Percentiles rank a stretch among this genome's conserved stretches.
Evolutionary conservation across 2,329 filamentous ascomycete genomes (phyloP).

Genomic region (Cytospora schulzeri): DNA sequence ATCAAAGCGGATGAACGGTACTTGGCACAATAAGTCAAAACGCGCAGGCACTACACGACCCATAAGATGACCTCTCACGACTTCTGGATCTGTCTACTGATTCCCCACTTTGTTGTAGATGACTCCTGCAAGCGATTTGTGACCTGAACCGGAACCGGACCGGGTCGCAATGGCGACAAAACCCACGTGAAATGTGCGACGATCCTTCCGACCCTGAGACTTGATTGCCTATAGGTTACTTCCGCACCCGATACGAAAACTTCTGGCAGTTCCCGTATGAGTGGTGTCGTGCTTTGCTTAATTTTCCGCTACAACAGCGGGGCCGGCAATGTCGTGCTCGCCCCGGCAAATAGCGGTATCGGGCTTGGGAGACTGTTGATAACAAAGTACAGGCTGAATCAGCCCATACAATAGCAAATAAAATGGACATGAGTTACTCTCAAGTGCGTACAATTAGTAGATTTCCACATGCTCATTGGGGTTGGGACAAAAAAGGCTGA

Average conservation of each 20-base stretch:
- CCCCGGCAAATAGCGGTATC: neutral
- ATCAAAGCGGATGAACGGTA: neutral
- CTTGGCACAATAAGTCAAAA: neutral
- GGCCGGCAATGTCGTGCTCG: neutral
- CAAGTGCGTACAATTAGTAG: neutral
- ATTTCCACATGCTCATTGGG: neutral
- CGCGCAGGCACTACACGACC: neutral
- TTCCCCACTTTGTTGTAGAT: neutral
- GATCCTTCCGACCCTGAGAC: neutral
- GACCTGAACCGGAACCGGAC: neutral
- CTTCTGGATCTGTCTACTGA: neutral
- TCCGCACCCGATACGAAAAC: neutral
- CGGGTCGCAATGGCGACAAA: neutral
- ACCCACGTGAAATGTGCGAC: neutral
- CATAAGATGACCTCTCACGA: neutral
- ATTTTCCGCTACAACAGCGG: neutral
- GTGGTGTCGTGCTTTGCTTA: neutral
- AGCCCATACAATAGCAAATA: neutral
- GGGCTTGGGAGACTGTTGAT: neutral
- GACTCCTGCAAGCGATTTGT: neutral
- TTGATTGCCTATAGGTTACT: neutral
- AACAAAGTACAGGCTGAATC: neutral
- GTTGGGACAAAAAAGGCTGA: neutral
- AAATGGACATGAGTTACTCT: neutral
- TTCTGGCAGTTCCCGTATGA: neutral